Conservation (phyloP, 73 alveolate genomes). For the Tetrahymena borealis region DNA sequence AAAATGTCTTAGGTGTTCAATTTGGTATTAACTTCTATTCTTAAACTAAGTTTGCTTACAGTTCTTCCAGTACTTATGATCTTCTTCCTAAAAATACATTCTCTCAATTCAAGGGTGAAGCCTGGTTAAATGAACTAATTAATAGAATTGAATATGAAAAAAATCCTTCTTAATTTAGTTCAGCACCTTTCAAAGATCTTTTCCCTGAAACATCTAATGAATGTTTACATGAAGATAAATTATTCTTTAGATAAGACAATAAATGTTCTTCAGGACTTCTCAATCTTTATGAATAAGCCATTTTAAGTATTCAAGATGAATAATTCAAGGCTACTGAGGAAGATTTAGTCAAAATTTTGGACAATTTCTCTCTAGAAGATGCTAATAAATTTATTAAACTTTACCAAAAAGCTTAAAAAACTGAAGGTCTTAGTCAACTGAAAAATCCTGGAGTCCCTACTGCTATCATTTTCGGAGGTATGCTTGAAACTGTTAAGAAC, state of each 20-base stretch:
- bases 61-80: constrained; percentile 22
- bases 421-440: constrained; percentile 7
- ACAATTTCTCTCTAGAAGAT: neutral
- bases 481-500: neutral
- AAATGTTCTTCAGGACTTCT: neutral
- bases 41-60: constrained; percentile 8
- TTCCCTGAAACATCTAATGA: constrained; percentile 6
- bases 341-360: neutral
- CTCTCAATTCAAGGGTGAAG: neutral
- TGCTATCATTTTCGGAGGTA: constrained; percentile 25
- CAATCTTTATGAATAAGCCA: constrained; percentile 12
- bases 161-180: constrained; percentile 3
- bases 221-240: neutral
- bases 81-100: constrained; percentile 32
- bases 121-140: constrained; percentile 20
- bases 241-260: constrained; percentile 6
- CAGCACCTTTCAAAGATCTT: neutral
- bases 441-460: constrained; percentile 44
- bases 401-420: constrained; percentile 10
- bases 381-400: neutral
- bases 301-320: neutral
- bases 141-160: constrained; percentile 19
- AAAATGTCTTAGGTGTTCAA: neutral
- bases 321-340: neutral
- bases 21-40: constrained; percentile 41